These are phyloP conservation scores for Ophioceras dolichostomum DNA, from an alignment of 2,329 filamentous ascomycete species.

Conservation along the genomic window DNA sequence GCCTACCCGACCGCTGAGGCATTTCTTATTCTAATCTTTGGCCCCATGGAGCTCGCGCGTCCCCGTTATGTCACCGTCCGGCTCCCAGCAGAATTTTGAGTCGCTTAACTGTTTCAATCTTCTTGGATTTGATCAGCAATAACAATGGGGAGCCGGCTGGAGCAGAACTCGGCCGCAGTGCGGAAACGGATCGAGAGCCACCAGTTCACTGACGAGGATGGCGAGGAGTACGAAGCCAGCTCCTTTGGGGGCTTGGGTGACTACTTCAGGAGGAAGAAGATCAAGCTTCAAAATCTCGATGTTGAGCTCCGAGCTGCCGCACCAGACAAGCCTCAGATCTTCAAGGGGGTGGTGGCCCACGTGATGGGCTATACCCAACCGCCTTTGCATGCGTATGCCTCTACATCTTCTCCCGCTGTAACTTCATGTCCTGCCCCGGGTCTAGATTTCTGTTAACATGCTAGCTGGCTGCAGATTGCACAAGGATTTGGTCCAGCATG, in stretches of 20 bases:
- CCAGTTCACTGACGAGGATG: slow-evolving; percentile 66
- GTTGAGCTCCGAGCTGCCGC: slow-evolving; percentile 61
- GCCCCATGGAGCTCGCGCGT: background rate
- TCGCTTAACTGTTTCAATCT: no score
- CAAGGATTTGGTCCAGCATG: slow-evolving; percentile 76
- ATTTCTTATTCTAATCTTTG: background rate
- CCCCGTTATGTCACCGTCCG: background rate
- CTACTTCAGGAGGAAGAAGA: slow-evolving; percentile 91
- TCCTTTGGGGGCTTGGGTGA: slow-evolving; percentile 82
- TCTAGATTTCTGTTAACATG: background rate
- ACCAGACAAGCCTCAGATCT: slow-evolving; percentile 66
- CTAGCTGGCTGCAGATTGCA: slow-evolving; percentile 57
- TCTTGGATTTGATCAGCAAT: no score
- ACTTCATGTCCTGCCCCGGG: slow-evolving; percentile 4
- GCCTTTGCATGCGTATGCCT: slow-evolving; percentile 59
- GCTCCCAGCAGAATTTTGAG: background rate
- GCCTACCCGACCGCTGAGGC: no score
- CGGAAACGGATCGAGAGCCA: slow-evolving; percentile 52
- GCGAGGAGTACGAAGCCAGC: slow-evolving; percentile 83
- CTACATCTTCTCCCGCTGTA: background rate
- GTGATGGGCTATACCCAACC: slow-evolving; percentile 96
- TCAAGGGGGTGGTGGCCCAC: slow-evolving; percentile 81
- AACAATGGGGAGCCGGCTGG: slow-evolving; percentile 46
- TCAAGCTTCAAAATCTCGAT: slow-evolving; percentile 94
- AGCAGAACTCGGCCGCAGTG: slow-evolving; percentile 50